Conservation (phyloP, 805 yeast genomes). For the Kuraishia hungarica region DNA sequence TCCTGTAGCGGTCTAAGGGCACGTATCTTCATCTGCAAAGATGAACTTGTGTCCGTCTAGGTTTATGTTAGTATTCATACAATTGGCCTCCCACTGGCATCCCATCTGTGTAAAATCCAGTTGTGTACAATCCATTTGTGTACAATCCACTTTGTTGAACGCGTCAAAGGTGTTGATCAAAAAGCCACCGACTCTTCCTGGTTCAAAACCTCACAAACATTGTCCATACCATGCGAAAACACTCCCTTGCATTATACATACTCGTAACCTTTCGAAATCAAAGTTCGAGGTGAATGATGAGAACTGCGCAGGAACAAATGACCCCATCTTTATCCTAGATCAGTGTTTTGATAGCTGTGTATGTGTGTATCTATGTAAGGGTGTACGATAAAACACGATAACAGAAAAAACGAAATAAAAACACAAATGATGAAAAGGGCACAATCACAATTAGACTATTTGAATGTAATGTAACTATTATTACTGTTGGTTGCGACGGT, state of each 20-base stretch:
- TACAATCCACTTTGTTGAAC: too few species aligned
- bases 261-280: conserved; percentile 23
- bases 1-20: conserved; percentile 80
- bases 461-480: too few species aligned
- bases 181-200: not conserved
- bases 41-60: conserved; percentile 24
- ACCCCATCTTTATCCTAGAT: conserved; percentile 11
- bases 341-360: not conserved
- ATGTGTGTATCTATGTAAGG: not conserved
- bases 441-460: too few species aligned
- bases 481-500: too few species aligned
- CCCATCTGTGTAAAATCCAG: not conserved
- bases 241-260: conserved; percentile 7
- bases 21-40: conserved; percentile 54
- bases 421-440: too few species aligned
- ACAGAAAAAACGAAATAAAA: too few species aligned
- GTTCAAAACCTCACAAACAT: not conserved
- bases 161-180: too few species aligned
- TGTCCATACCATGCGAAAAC: not conserved
- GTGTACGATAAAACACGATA: not conserved
- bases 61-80: not conserved
- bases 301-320: conserved; percentile 28
- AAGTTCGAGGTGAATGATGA: conserved; percentile 22
- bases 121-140: too few species aligned
- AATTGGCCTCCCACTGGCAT: not conserved